These are phyloP conservation scores for Cardamine occulta DNA, from an alignment of 345 rosid genomes.

Conservation along the genomic window DNA sequence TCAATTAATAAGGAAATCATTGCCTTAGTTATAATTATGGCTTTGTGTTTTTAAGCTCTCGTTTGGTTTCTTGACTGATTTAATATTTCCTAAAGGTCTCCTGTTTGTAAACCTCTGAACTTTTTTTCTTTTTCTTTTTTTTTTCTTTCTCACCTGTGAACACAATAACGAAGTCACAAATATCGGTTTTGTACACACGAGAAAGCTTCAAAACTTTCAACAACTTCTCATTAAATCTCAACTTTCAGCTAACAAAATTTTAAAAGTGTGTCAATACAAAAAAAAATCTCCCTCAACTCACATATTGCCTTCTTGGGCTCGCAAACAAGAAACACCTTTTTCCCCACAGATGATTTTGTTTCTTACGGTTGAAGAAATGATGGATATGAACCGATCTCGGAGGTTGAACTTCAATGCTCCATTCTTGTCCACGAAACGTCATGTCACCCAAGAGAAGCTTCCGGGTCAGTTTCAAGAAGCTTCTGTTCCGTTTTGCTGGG, in stretches of 20 bases:
- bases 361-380: constrained; percentile 35
- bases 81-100: constrained; percentile 15
- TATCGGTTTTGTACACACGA: constrained; percentile 55
- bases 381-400: constrained; percentile 49
- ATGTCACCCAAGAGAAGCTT: constrained; percentile 34
- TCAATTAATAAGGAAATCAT: background rate
- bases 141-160: constrained; percentile 45
- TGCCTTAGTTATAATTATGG: background rate
- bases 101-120: constrained; percentile 15
- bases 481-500: constrained; percentile 85
- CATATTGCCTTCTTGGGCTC: background rate
- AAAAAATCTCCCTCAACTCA: constrained; percentile 13
- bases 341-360: constrained; percentile 26
- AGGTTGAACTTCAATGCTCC: constrained; percentile 77
- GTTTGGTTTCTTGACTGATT: constrained; percentile 35
- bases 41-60: constrained; percentile 12
- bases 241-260: constrained; percentile 22
- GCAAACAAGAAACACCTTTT: constrained; percentile 10
- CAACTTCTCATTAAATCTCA: constrained; percentile 43
- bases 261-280: constrained; percentile 16
- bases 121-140: background rate
- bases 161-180: constrained; percentile 48
- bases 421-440: constrained; percentile 69
- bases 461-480: constrained; percentile 38
- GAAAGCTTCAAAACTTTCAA: constrained; percentile 50